Evolutionary conservation across 208 protist genomes (phyloP), one percentile per base, ranked within the genome.

Genomic region (Lotmaria passim): DNA sequence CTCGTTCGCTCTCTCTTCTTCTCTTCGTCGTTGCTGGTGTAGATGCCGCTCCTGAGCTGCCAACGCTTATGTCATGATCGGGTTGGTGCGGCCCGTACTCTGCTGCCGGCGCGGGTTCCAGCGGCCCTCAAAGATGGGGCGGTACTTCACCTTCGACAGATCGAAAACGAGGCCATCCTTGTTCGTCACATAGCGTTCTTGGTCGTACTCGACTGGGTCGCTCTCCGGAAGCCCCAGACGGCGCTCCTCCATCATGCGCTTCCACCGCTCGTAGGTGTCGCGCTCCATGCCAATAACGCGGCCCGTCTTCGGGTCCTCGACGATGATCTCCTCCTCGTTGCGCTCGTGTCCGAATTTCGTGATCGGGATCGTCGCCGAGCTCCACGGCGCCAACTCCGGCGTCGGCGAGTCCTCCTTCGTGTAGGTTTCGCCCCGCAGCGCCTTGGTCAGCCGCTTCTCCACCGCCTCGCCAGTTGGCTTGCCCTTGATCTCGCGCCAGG

Each of bases 141-240:
- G 69, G 69, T 93, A 95, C 64, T 92, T 92, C 69, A 95, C 93
- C 80, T 95, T 95, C 23, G 86, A 91, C 46, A 93, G 74, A 48
- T 95, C 90, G 65, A 95, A 93, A 3, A 95, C 86, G 36, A 93
- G 59, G 53, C 90, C 90, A 23, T 95, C 87, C 61, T 92, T 93
- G 77, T 93, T 93, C 24, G 87, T 93, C 12, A 95, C 90, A 78
- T 86, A 93, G 48, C 90, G 82, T 72, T 95, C 90, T 78, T 95
- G 90, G 55, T 95, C 90, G 73, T 91, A 93, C 82, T 95, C 87
- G 8, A 95, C 90, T 46, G 87, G 87, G 61, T 95, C 90, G 47
- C 73, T 88, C 75, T 93, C 87, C 7, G 81, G 81, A 47, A 86
- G 59, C 12, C 86, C 86, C 21, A 74, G 75, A 8, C 74, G 56